phyloP scores from a whole-genome alignment of 768 basidiomycete species.

The Lentinula sp. region DNA sequence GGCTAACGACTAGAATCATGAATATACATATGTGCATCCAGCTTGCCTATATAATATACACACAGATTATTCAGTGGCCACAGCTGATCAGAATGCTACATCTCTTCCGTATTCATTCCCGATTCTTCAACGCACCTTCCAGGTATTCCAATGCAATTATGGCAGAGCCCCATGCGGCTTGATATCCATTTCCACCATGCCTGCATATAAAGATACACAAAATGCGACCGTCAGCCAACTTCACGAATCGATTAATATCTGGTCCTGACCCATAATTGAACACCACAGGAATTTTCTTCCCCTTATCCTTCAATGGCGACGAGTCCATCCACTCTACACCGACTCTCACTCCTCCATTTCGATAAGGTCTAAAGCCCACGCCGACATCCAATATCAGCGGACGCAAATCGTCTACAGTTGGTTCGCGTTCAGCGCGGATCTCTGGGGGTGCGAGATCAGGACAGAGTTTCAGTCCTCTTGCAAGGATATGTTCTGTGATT shows the following conservation, averaged over 20 bases:
- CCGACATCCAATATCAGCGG: slow-evolving; percentile 45
- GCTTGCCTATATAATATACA: too few relatives aligned
- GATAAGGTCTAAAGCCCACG: slow-evolving; percentile 58
- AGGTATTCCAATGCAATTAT: slow-evolving; percentile 42
- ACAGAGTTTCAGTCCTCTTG: slow-evolving; percentile 42
- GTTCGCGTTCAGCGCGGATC: slow-evolving; percentile 35
- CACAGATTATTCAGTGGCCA: too few relatives aligned
- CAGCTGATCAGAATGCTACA: too few relatives aligned
- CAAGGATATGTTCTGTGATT: slow-evolving; percentile 54
- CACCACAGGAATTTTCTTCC: slow-evolving; percentile 32
- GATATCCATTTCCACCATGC: slow-evolving; percentile 62
- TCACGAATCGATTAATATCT: not conserved
- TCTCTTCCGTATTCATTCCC: not conserved
- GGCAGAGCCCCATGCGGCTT: slow-evolving; percentile 65
- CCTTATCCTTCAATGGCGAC: not conserved
- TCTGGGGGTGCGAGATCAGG: slow-evolving; percentile 56
- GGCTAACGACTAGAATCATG: too few relatives aligned
- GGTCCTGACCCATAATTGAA: slow-evolving; percentile 56
- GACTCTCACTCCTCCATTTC: slow-evolving; percentile 64
- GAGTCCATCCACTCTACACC: slow-evolving; percentile 39
- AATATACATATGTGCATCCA: too few relatives aligned
- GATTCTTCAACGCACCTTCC: slow-evolving; percentile 22
- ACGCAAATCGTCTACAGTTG: slow-evolving; percentile 44
- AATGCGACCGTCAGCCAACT: not conserved
- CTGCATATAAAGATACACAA: slow-evolving; percentile 21